A percentile compares a stretch with the other conserved stretches of the same genome.
Evolutionary conservation across 345 rosid genomes (phyloP).

Genomic region (Linum tenue): DNA sequence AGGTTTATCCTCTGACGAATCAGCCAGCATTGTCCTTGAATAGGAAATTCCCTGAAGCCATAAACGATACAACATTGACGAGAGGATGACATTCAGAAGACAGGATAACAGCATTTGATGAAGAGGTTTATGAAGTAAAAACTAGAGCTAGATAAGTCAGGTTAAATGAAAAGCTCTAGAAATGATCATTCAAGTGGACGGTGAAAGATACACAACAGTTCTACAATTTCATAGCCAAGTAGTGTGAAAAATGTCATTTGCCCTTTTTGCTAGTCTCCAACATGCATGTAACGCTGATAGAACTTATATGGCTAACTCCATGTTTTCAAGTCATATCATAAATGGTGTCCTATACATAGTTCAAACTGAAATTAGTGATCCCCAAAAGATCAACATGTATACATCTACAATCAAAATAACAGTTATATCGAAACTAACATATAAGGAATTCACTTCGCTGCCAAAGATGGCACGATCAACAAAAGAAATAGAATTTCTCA

Average conservation of each 20-base stretch:
- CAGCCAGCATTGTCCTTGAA: conserved; percentile 50
- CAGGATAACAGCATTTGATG: conserved; percentile 22
- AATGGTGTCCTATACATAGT: background rate
- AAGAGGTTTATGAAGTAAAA: conserved; percentile 2
- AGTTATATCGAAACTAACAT: background rate
- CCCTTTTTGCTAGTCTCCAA: background rate
- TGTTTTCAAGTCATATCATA: conserved; percentile 13
- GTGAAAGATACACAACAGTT: background rate
- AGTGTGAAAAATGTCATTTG: background rate
- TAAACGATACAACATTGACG: conserved; percentile 33
- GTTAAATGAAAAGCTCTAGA: background rate
- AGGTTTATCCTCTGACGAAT: conserved; percentile 49
- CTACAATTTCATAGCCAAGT: background rate
- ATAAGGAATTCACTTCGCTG: background rate
- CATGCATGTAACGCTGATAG: background rate
- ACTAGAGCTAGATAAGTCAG: background rate
- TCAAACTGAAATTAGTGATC: background rate
- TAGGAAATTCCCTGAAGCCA: conserved; percentile 56
- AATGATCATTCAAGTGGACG: background rate
- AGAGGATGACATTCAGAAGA: conserved; percentile 37
- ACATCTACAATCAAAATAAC: background rate
- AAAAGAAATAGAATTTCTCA: too few relatives aligned
- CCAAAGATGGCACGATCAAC: too few relatives aligned
- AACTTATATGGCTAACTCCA: conserved; percentile 2
- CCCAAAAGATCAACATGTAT: background rate